These are phyloP conservation scores for Quercus mongolica DNA, from an alignment of 306 rosid genomes.

Conservation along the genomic window DNA sequence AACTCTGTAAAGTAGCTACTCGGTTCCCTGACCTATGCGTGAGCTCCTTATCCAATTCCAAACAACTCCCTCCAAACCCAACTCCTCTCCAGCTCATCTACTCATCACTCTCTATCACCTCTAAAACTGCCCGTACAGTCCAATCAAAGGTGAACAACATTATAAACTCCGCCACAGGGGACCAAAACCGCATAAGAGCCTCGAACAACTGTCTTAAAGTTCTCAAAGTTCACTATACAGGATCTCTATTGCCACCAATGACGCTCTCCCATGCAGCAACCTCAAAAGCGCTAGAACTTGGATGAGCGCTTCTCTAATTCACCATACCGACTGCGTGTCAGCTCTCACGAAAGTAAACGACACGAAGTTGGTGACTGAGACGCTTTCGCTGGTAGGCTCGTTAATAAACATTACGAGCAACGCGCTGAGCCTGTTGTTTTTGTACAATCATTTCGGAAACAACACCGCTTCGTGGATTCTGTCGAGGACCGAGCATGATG, in stretches of 20 bases:
- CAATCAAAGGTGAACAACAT: constrained; percentile 46
- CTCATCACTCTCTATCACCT: constrained; percentile 40
- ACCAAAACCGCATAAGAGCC: constrained; percentile 56
- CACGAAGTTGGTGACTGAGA: constrained; percentile 38
- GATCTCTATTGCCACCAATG: constrained; percentile 36
- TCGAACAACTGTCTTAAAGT: constrained; percentile 53
- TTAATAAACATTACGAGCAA: constrained; percentile 46
- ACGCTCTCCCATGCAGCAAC: constrained; percentile 37
- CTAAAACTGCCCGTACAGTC: constrained; percentile 48
- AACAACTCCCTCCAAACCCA: constrained; percentile 29
- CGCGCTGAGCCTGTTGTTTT: constrained; percentile 58
- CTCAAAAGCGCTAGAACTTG: constrained; percentile 64
- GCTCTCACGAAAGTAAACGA: constrained; percentile 73
- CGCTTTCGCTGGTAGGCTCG: constrained; percentile 54
- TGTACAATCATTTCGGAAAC: constrained; percentile 53
- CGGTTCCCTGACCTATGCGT: constrained; percentile 59
- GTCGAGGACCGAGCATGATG: constrained; percentile 63
- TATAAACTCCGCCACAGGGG: constrained; percentile 32
- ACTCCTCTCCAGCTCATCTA: constrained; percentile 42
- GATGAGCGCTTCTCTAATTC: constrained; percentile 61
- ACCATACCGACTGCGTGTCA: constrained; percentile 77
- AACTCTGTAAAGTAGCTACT: constrained; percentile 67
- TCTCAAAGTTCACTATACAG: constrained; percentile 50
- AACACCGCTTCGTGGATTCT: constrained; percentile 49
- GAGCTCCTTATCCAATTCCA: constrained; percentile 32